A percentile compares a stretch with the other conserved stretches of the same genome.
These are phyloP conservation scores for Pisolithus marmoratus DNA, from an alignment of 768 basidiomycete species.

Conservation along the genomic window DNA sequence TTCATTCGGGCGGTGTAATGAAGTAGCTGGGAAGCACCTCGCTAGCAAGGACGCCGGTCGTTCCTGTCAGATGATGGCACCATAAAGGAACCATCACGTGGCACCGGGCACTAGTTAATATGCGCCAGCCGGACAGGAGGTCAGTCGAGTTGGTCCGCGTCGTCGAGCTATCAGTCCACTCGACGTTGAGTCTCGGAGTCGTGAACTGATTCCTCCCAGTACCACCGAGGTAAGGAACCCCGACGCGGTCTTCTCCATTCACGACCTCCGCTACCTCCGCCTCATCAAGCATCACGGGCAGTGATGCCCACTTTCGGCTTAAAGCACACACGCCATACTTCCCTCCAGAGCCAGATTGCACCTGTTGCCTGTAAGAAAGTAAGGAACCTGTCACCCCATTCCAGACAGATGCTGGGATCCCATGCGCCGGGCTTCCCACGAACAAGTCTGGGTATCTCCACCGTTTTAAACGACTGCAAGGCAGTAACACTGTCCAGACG, in stretches of 20 bases:
- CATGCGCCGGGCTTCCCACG: constrained; percentile 70
- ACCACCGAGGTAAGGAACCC: constrained; percentile 78
- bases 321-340: constrained; percentile 72
- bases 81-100: constrained; percentile 16
- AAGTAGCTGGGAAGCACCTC: constrained; percentile 8
- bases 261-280: constrained; percentile 51
- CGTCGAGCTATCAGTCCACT: constrained; percentile 7
- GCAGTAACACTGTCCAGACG: constrained; percentile 61
- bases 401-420: constrained; percentile 70
- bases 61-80: not conserved
- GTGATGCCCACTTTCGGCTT: constrained; percentile 52
- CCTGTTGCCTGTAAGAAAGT: constrained; percentile 41
- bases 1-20: constrained; percentile 18
- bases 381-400: constrained; percentile 66
- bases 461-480: constrained; percentile 69
- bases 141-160: not conserved
- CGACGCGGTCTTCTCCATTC: constrained; percentile 66
- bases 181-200: constrained; percentile 5
- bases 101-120: constrained; percentile 13
- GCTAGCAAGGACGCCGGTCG: constrained; percentile 7
- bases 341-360: constrained; percentile 19
- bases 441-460: constrained; percentile 72
- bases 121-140: constrained; percentile 10
- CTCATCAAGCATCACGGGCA: constrained; percentile 42
- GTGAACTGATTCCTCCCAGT: constrained; percentile 35